Conservation (phyloP, 352 stramenopile genomes). For the Globisporangium canariense region DNA sequence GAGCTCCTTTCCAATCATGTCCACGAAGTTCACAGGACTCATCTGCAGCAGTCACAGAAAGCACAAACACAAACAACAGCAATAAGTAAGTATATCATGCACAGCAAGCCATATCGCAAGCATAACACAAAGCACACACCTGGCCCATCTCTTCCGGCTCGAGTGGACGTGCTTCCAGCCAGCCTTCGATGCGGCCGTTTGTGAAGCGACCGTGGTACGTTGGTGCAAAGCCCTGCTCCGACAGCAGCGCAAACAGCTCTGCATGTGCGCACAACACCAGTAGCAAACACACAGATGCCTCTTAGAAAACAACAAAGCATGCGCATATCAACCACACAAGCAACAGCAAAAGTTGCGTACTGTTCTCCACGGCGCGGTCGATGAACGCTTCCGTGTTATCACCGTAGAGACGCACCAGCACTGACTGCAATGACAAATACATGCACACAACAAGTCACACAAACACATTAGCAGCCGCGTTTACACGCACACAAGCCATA, state of each 20-base stretch:
- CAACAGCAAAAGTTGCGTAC: constrained; percentile 25
- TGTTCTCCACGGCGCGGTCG: constrained; percentile 89
- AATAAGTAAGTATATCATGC: constrained; percentile 3
- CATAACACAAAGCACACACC: constrained; percentile 16
- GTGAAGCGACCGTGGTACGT: constrained; percentile 88
- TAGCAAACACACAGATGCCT: not conserved
- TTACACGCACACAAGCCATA: not conserved
- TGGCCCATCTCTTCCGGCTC: constrained; percentile 87
- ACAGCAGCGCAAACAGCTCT: constrained; percentile 86
- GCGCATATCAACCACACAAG: not conserved
- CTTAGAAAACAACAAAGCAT: constrained; percentile 11
- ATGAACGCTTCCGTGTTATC: constrained; percentile 93
- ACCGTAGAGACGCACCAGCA: constrained; percentile 90
- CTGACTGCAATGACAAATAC: constrained; percentile 30
- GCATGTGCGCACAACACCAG: constrained; percentile 8
- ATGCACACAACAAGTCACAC: not conserved
- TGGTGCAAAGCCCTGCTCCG: constrained; percentile 80
- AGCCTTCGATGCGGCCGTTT: constrained; percentile 93
- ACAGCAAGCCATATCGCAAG: not conserved
- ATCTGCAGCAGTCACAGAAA: constrained; percentile 18
- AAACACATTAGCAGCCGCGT: not conserved
- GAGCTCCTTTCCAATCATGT: constrained; percentile 86
- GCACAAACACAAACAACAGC: not conserved
- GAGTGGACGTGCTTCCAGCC: constrained; percentile 75
- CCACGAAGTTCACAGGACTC: constrained; percentile 73